phyloP scores from a whole-genome alignment of 1,284 basidiomycete species.

The Papiliotrema fonsecae region DNA sequence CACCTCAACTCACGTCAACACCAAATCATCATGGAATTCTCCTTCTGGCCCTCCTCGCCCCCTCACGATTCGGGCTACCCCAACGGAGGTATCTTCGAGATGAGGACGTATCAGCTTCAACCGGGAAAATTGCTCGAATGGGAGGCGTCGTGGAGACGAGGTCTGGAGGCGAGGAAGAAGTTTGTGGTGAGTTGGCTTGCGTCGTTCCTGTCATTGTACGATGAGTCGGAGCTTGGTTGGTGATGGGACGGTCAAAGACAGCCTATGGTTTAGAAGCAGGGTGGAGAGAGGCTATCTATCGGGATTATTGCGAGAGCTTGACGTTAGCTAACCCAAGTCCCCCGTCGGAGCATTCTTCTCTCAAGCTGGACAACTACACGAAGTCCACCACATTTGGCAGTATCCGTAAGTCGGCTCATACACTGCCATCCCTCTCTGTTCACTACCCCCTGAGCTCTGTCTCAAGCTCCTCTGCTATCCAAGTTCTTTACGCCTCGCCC shows the following conservation, averaged over 20 bases:
- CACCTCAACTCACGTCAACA: conserved; percentile 64
- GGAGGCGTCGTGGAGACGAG: conserved; percentile 84
- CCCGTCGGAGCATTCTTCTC: conserved; percentile 93
- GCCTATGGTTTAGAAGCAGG: neutral
- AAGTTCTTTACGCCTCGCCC: too few relatives aligned
- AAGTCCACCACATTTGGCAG: conserved; percentile 92
- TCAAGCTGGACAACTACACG: conserved; percentile 81
- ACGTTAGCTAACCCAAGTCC: conserved; percentile 46
- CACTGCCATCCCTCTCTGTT: too few relatives aligned
- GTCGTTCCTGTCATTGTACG: too few relatives aligned
- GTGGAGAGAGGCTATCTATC: too few relatives aligned
- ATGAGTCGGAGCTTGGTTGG: too few relatives aligned
- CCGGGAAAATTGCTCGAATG: conserved; percentile 86
- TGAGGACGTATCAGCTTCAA: conserved; percentile 66
- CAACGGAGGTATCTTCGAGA: conserved; percentile 82
- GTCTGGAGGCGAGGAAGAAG: conserved; percentile 79
- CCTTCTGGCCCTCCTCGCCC: conserved; percentile 83
- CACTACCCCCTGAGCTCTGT: too few relatives aligned
- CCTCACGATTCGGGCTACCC: conserved; percentile 57
- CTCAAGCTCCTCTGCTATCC: too few relatives aligned
- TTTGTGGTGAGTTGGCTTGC: conserved; percentile 54
- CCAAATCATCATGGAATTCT: conserved; percentile 87
- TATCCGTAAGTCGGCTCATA: conserved; percentile 61
- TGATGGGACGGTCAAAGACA: too few relatives aligned
- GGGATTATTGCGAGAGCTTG: too few relatives aligned